Conservation (phyloP, 2,329 filamentous ascomycete genomes). For the Zymoseptoria passerinii region DNA sequence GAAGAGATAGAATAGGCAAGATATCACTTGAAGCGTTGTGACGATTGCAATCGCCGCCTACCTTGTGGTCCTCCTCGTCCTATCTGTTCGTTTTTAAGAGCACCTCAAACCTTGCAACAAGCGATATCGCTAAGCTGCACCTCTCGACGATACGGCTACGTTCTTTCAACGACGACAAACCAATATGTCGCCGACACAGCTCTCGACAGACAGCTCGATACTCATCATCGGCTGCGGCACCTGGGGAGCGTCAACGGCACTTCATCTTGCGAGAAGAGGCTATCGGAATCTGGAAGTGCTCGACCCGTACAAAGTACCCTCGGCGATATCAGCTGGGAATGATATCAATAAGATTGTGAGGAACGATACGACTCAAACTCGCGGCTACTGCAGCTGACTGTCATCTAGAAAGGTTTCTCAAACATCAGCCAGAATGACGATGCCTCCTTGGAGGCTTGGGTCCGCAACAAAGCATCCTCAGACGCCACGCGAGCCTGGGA, state of each 20-base stretch:
- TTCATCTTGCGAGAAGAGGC: conserved; percentile 43
- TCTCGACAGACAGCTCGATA: conserved; percentile 12
- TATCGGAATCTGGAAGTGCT: conserved; percentile 44
- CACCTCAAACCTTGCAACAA: too few relatives aligned
- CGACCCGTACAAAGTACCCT: conserved; percentile 41
- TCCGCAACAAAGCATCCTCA: conserved; percentile 28
- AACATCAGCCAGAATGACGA: conserved; percentile 18
- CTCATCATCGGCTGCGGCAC: conserved; percentile 45
- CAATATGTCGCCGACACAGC: neutral
- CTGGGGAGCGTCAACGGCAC: conserved; percentile 46
- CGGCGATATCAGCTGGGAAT: conserved; percentile 42
- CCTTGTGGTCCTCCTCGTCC: too few relatives aligned
- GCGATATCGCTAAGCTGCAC: too few relatives aligned
- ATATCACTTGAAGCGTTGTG: neutral
- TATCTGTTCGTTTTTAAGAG: too few relatives aligned
- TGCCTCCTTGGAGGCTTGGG: conserved; percentile 29
- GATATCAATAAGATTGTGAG: conserved; percentile 42
- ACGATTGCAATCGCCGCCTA: too few relatives aligned
- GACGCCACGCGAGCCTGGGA: conserved; percentile 38
- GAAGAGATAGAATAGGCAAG: conserved; percentile 12
- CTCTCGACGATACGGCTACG: too few relatives aligned
- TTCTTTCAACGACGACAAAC: too few relatives aligned
- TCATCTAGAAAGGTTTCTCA: conserved; percentile 8
- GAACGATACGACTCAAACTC: conserved; percentile 29
- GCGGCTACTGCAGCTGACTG: neutral